phyloP scores from a whole-genome alignment of 2,329 filamentous ascomycete genomes.

The Colletotrichum tropicale region DNA sequence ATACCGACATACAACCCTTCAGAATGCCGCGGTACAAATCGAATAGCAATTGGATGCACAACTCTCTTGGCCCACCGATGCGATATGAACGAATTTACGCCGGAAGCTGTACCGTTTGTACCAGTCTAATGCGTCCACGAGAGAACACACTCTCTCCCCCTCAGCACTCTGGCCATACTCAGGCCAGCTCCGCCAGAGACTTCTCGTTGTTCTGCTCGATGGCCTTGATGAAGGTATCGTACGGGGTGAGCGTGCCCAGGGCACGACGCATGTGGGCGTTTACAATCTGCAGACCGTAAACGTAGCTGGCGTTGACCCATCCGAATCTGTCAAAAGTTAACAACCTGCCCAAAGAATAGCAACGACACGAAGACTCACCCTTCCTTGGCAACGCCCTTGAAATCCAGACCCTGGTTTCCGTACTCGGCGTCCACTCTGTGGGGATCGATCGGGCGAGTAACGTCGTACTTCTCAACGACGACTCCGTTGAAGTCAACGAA shows the following conservation, averaged over 20 bases:
- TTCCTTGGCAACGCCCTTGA: conserved; percentile 94
- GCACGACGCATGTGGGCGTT: conserved; percentile 89
- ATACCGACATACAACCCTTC: neutral
- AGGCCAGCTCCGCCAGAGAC: conserved; percentile 50
- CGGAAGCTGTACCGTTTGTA: conserved; percentile 5
- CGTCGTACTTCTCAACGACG: conserved; percentile 98
- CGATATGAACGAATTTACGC: neutral
- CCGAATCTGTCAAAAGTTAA: conserved; percentile 72
- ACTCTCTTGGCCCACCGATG: neutral
- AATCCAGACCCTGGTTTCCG: conserved; percentile 93
- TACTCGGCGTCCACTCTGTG: conserved; percentile 97
- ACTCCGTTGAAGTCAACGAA: conserved; percentile 99
- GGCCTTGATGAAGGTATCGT: conserved; percentile 80
- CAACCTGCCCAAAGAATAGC: neutral
- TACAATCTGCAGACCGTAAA: conserved; percentile 88
- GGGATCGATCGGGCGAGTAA: conserved; percentile 86
- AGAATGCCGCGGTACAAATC: neutral
- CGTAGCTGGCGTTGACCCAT: conserved; percentile 98
- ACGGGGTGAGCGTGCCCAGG: conserved; percentile 85
- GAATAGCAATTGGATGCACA: neutral
- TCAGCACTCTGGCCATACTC: neutral
- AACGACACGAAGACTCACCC: conserved; percentile 67
- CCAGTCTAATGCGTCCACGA: neutral
- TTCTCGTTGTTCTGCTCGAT: conserved; percentile 59
- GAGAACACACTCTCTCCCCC: neutral